phyloP scores from a whole-genome alignment of 257 asterid genomes.

The Nicotiana otophora region DNA sequence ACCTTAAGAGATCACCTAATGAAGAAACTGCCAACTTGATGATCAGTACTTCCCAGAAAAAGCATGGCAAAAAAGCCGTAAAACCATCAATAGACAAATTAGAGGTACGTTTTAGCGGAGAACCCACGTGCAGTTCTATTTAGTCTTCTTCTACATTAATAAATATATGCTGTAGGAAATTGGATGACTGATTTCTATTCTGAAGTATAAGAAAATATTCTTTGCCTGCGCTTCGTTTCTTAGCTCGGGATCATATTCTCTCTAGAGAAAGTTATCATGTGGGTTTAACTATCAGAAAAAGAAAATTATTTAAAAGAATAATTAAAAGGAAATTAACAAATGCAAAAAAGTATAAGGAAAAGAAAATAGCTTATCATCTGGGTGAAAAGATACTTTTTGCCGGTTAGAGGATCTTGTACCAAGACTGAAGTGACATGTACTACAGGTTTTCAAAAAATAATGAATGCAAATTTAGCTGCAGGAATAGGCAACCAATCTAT shows the following conservation, averaged over 20 bases:
- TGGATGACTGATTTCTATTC: not conserved
- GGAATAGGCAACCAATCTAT: not conserved
- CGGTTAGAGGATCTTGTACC: not conserved
- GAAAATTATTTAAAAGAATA: not conserved
- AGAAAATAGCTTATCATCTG: not conserved
- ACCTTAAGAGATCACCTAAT: conserved; percentile 16
- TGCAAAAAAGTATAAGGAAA: not conserved
- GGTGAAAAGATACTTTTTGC: not conserved
- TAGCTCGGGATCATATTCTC: not conserved
- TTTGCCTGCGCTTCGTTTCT: not conserved
- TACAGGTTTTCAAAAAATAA: not conserved
- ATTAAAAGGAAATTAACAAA: not conserved
- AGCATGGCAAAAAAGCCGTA: conserved; percentile 34
- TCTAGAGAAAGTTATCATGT: not conserved
- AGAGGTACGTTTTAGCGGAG: conserved; percentile 2
- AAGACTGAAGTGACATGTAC: not conserved
- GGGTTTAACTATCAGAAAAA: not conserved
- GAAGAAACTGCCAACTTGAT: conserved; percentile 30
- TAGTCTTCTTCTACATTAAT: not conserved
- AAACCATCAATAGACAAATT: conserved; percentile 20
- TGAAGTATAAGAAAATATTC: not conserved
- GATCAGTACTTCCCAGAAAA: conserved; percentile 32
- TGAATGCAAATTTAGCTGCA: not conserved
- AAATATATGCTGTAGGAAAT: no score
- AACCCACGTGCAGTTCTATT: conserved; percentile 40